A percentile compares a stretch with the other conserved stretches of the same genome.
Evolutionary conservation across 1,284 basidiomycete species (phyloP).

Genomic region (Exobasidium cylindrosporum): DNA sequence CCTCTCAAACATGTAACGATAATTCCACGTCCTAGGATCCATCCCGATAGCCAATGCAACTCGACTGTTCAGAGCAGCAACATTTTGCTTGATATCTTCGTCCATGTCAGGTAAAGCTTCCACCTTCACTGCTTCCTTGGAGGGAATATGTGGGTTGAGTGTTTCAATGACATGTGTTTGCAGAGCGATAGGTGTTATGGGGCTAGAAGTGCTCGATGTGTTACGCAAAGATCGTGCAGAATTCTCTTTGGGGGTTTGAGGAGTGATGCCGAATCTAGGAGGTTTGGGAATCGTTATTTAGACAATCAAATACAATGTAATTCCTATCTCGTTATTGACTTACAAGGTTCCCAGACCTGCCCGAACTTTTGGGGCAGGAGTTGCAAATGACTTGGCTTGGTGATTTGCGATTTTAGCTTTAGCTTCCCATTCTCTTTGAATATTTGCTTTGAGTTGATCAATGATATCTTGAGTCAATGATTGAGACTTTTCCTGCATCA

Average conservation of each 20-base stretch:
- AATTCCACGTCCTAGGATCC: constrained; percentile 47
- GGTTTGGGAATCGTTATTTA: no score
- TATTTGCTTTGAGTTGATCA: constrained; percentile 28
- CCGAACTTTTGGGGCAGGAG: constrained; percentile 20
- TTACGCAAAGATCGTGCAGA: not conserved
- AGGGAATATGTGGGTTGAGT: constrained; percentile 31
- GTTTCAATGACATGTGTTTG: constrained; percentile 28
- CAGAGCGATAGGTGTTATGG: not conserved
- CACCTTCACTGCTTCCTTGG: not conserved
- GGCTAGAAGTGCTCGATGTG: constrained; percentile 21
- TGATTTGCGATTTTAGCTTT: constrained; percentile 6
- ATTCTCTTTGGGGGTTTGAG: not conserved
- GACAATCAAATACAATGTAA: no score
- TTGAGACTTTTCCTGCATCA: constrained; percentile 28
- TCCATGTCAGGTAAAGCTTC: not conserved
- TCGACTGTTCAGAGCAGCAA: constrained; percentile 17
- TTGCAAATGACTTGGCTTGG: not conserved
- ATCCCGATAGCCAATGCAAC: constrained; percentile 48
- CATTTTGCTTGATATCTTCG: not conserved
- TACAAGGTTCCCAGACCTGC: constrained; percentile 5
- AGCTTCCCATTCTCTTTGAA: constrained; percentile 25
- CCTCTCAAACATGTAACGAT: constrained; percentile 53
- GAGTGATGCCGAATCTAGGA: constrained; percentile 22
- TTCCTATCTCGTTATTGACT: no score
- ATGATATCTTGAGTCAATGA: constrained; percentile 23